Conservation (phyloP, 768 basidiomycete species). For the Lactifluus echinatus region DNA sequence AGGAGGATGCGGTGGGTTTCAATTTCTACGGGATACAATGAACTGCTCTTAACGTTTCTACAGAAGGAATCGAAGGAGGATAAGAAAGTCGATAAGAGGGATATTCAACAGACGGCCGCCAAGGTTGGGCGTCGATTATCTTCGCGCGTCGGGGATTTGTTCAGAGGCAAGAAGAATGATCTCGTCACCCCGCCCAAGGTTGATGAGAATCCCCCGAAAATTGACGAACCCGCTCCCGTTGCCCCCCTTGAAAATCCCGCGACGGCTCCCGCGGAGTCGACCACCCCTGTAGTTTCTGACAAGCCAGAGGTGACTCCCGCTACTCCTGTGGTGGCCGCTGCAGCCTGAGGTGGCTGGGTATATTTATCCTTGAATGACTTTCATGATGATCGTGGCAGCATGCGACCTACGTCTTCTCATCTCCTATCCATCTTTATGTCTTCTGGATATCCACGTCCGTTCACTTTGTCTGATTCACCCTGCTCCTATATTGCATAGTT, state of each 20-base stretch:
- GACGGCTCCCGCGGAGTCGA: conserved; percentile 32
- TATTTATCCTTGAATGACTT: conserved; percentile 29
- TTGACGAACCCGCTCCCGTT: conserved; percentile 73
- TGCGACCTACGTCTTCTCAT: conserved; percentile 19
- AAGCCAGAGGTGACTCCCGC: conserved; percentile 41
- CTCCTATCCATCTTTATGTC: conserved; percentile 26
- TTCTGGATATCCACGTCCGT: conserved; percentile 29
- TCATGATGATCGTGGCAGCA: conserved; percentile 22
- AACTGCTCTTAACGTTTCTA: background rate
- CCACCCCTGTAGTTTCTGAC: conserved; percentile 27
- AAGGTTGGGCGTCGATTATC: conserved; percentile 83
- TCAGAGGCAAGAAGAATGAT: conserved; percentile 59
- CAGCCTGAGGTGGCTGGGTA: conserved; percentile 58
- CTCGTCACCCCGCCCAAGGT: conserved; percentile 65
- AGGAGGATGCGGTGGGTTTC: conserved; percentile 54
- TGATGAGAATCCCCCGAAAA: conserved; percentile 81
- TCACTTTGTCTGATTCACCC: conserved; percentile 23
- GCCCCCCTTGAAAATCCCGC: conserved; percentile 81
- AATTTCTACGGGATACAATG: too few species aligned
- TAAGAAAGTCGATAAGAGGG: conserved; percentile 42
- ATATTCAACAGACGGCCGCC: conserved; percentile 27
- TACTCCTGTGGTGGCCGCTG: conserved; percentile 64
- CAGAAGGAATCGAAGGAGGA: conserved; percentile 32
- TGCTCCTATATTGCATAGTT: conserved; percentile 29
- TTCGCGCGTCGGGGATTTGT: conserved; percentile 71